Evolutionary conservation across 495 filamentous ascomycete genomes (phyloP).

Genomic region (Talaromyces borbonicus): DNA sequence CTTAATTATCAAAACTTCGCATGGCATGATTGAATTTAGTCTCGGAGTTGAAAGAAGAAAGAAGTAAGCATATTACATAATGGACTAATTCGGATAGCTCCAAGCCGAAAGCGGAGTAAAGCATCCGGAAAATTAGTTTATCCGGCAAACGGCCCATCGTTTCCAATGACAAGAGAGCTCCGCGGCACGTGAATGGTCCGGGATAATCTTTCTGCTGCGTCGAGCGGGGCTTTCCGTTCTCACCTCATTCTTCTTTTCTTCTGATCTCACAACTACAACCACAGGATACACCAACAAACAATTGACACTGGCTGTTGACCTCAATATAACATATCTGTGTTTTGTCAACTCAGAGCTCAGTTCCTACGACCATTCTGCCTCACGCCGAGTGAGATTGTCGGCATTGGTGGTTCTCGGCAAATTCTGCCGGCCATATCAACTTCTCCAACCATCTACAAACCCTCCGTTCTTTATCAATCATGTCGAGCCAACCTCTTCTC

Average conservation of each 20-base stretch:
- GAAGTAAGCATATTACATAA: too few species aligned
- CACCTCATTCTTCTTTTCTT: too few species aligned
- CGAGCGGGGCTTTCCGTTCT: slow-evolving; percentile 5
- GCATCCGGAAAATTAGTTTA: neutral
- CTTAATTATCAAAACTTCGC: too few species aligned
- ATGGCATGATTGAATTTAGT: too few species aligned
- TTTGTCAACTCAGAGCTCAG: too few species aligned
- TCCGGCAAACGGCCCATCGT: neutral
- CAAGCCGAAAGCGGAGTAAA: neutral
- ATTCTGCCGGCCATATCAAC: neutral
- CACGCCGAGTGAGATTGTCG: too few species aligned
- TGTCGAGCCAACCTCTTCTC: slow-evolving; percentile 96
- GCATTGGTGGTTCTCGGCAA: neutral
- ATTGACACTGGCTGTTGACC: too few species aligned
- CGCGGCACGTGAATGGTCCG: slow-evolving; percentile 6
- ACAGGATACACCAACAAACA: too few species aligned
- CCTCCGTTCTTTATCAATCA: too few species aligned
- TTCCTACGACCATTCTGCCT: too few species aligned
- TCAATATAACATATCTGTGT: neutral
- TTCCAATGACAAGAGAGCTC: neutral
- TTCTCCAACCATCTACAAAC: neutral
- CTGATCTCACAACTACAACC: too few species aligned
- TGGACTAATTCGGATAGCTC: neutral
- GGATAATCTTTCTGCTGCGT: slow-evolving; percentile 3
- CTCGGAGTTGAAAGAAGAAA: too few species aligned